Percentiles rank a stretch among this genome's conserved stretches.
phyloP scores from a whole-genome alignment of 208 protist species.

The Leishmania tarentolae region DNA sequence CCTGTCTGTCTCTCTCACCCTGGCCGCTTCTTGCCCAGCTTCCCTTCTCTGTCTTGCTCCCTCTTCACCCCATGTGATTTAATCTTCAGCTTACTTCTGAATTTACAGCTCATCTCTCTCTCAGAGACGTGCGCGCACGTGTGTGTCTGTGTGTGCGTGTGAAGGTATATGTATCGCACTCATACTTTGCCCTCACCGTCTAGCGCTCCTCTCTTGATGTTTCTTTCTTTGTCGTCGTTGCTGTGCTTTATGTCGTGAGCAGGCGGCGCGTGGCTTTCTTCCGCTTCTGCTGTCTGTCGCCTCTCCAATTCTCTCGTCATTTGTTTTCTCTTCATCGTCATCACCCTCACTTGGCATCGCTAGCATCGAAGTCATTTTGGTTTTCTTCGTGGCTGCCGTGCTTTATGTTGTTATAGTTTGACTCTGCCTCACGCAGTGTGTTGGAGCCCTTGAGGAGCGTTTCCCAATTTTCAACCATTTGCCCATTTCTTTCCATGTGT shows the following conservation, averaged over 20 bases:
- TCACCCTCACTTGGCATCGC: background rate
- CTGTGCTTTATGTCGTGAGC: background rate
- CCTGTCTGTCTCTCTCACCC: background rate
- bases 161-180: too few relatives aligned
- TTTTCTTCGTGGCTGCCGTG: background rate
- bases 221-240: background rate
- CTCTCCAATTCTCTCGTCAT: background rate
- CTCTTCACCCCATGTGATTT: background rate
- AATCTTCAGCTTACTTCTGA: background rate
- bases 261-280: background rate
- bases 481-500: background rate
- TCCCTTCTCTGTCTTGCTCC: background rate
- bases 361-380: background rate
- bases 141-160: background rate
- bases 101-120: background rate
- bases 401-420: background rate
- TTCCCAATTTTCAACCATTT: too few relatives aligned
- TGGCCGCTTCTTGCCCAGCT: background rate
- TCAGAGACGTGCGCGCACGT: background rate
- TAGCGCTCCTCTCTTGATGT: background rate
- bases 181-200: background rate
- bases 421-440: background rate
- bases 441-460: background rate
- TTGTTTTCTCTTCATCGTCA: background rate
- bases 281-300: background rate